Evolutionary conservation across 495 filamentous ascomycete species (phyloP), one percentile per base, ranked within the genome.

Genomic region (Durotheca rogersii): DNA sequence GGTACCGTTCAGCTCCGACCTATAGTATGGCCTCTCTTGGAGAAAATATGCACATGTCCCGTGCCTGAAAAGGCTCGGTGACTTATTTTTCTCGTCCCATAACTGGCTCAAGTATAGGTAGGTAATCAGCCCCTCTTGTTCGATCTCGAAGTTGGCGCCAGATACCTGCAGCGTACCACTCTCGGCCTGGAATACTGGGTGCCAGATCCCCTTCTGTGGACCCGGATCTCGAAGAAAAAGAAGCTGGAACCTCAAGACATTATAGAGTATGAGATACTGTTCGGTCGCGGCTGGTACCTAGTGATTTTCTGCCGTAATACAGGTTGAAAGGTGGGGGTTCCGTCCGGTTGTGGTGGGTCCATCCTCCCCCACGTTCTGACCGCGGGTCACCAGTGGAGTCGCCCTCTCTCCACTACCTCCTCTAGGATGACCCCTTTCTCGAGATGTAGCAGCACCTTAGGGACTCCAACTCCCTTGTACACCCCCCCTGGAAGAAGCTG

Each of bases 381-480:
- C 19, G 32, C 46, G 60, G 56, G 36, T 52, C 56, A 47, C 60
- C 51, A 20, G 47, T 53, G 39, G 56, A 60, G 23, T 64, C 52
- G 11, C 52, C 43, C 29, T 60, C 29, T 60, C 53, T 42, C 37
- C 50, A 12, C 14, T 14, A 37, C 33, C 45, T 39, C 46, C 47
- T 47, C 47, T 42, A 50, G 44, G 58, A 55, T 51, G 56, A 18
- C 47, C 53, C 21, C 34, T 18, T 47, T 23, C 34, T 46, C 50
- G 49, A 51, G 16, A 17, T 34, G 36, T 54, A 19, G 49, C 25
- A 7, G 25, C 1, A 18, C 41, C 53, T 3, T 47, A 51, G 6
- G 35, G 6, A 35, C 0, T 33, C 59, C 59, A 61, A 34, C 33
- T 47, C 0, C 21, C 7, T 0, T 20, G 20, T 17, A 7, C n/a